These are phyloP conservation scores for Monosporascus sp. DNA, from an alignment of 2,329 filamentous ascomycete genomes.

Conservation along the genomic window DNA sequence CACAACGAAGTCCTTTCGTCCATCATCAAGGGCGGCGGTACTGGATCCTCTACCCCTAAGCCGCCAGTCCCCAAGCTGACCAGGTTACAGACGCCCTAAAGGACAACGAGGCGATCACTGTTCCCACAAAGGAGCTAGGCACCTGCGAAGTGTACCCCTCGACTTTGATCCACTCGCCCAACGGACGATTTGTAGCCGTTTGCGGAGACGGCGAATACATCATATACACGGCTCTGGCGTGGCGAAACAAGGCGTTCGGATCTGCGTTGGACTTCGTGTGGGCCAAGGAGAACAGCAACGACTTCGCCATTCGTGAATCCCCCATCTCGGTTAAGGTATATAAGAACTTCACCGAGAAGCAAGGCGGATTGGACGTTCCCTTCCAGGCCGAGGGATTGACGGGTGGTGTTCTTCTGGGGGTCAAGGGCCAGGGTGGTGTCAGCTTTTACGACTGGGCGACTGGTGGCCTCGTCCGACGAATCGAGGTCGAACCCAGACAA, in stretches of 20 bases:
- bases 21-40: slow-evolving; percentile 83
- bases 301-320: slow-evolving; percentile 95
- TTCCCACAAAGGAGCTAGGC: slow-evolving; percentile 90
- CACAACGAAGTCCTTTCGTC: slow-evolving; percentile 94
- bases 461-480: slow-evolving; percentile 81
- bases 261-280: slow-evolving; percentile 94
- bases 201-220: slow-evolving; percentile 99
- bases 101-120: slow-evolving; percentile 78
- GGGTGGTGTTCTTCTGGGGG: slow-evolving; percentile 84
- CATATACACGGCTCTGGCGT: slow-evolving; percentile 93
- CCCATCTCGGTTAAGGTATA: slow-evolving; percentile 92
- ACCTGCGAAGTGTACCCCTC: slow-evolving; percentile 97
- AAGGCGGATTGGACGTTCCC: slow-evolving; percentile 82
- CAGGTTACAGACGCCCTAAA: slow-evolving; percentile 66
- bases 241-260: slow-evolving; percentile 96
- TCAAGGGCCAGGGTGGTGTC: slow-evolving; percentile 90
- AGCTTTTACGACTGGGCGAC: slow-evolving; percentile 96
- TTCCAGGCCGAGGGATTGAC: slow-evolving; percentile 91
- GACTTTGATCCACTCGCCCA: slow-evolving; percentile 90
- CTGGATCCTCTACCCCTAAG: slow-evolving; percentile 16
- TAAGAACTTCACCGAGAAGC: slow-evolving; percentile 94
- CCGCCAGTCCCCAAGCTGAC: slow-evolving; percentile 21
- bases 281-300: slow-evolving; percentile 97
- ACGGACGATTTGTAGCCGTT: slow-evolving; percentile 73
- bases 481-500: slow-evolving; percentile 68